Evolutionary conservation across 2,329 filamentous ascomycete species (phyloP).

Genomic region (Chrysoporthe austroafricana): DNA sequence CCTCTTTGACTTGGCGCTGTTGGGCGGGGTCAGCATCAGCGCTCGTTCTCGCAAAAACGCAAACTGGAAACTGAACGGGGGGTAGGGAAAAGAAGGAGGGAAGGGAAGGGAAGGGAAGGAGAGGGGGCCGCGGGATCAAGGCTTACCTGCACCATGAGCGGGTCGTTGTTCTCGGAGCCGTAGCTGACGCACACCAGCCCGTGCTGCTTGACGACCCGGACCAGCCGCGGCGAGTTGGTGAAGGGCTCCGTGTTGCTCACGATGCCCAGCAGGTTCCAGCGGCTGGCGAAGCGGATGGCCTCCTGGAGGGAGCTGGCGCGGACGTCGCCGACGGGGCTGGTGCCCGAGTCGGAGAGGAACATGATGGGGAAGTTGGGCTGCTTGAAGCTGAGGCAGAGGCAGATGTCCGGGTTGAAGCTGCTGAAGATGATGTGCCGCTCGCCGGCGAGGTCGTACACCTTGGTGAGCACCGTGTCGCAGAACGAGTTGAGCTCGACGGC

Average conservation of each 20-base stretch:
- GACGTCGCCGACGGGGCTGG: constrained; percentile 81
- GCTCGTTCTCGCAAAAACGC: not conserved
- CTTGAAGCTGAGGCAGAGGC: constrained; percentile 91
- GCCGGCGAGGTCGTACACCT: constrained; percentile 84
- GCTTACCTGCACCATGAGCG: constrained; percentile 79
- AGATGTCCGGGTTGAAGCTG: constrained; percentile 97
- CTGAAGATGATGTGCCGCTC: constrained; percentile 95
- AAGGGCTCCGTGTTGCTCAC: constrained; percentile 88
- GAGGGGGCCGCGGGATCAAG: constrained; percentile 14
- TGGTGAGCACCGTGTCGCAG: constrained; percentile 87
- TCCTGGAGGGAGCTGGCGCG: constrained; percentile 91
- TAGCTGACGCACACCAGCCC: constrained; percentile 95
- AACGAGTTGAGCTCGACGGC: constrained; percentile 96
- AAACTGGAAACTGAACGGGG: not conserved
- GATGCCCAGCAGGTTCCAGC: constrained; percentile 93
- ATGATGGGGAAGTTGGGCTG: constrained; percentile 95
- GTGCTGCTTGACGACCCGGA: constrained; percentile 91
- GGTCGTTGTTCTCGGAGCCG: constrained; percentile 87
- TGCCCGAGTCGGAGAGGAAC: constrained; percentile 90
- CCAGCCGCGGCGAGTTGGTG: constrained; percentile 84
- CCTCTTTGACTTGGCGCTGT: constrained; percentile 87
- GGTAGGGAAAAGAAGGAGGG: constrained; percentile 16
- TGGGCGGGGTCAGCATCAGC: constrained; percentile 12
- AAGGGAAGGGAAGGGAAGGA: not conserved
- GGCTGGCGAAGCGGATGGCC: constrained; percentile 88